Evolutionary conservation across 2,329 filamentous ascomycete genomes (phyloP), one percentile per base, ranked within the genome.

Genomic region (Didymella keratinophila): DNA sequence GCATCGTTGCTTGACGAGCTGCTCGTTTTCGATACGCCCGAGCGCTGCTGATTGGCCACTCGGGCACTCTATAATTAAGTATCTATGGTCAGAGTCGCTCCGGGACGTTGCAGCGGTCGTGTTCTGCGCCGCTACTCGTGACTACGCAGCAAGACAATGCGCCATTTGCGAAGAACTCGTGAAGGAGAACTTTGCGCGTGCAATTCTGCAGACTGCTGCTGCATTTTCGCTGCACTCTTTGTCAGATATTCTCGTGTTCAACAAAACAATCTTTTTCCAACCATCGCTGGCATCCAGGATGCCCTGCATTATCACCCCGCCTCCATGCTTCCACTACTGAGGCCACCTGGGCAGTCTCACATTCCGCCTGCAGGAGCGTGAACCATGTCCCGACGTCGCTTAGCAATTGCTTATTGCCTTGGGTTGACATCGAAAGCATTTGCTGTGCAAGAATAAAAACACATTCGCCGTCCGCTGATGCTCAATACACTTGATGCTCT

Each of bases 61-160:
- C 32, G 30, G 45, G 50, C 39, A 20, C 49, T 55, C 56, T 60
- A 60, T 58, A 55, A 43, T 60, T 60, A 55, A 51, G 30, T 34
- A 23, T 25, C n/a, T 30, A 11, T 36, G 23, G 51, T 46, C 56
- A 60, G 52, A 46, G 43, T 60, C 14, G 34, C 42, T 23, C 41
- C 42, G 42, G 47, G 18, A 51, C 30, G 56, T 60, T 55, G 36
- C 52, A 60, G 28, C 50, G 28, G 6, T 23, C 45, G 51, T 54
- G 34, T 39, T 51, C 51, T 50, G 46, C 56, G 51, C 39, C 46
- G 41, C 56, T 47, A 53, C 39, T 47, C 20, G 20, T 48, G 14
- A 34, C 44, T 54, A 23, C 23, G 23, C 36, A 41, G 43, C 43
- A 32, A 46, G 36, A 42, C 16, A 39, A 18, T 12, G 34, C 54